These are phyloP conservation scores for Fusarium subtropicale DNA, from an alignment of 2,329 filamentous ascomycete species.

Conservation along the genomic window DNA sequence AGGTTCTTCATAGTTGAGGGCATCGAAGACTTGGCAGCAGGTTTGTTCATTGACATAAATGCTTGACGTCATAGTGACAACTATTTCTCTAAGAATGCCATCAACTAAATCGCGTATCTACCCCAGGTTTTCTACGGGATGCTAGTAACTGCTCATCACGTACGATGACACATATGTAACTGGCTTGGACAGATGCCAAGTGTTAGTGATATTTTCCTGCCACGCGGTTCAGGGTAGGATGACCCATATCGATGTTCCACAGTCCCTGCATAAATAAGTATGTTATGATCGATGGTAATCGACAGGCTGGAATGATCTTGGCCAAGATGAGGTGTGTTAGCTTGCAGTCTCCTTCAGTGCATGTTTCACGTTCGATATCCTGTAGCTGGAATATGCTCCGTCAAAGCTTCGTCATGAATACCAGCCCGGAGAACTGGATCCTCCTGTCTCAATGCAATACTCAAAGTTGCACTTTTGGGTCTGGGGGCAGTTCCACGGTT, in stretches of 20 bases:
- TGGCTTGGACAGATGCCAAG: neutral
- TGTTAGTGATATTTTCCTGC: neutral
- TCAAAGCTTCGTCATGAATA: too few relatives aligned
- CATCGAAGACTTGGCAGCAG: too few relatives aligned
- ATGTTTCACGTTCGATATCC: neutral
- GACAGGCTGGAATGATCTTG: too few relatives aligned
- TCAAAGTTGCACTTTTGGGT: neutral
- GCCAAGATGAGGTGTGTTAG: neutral
- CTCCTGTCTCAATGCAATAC: neutral
- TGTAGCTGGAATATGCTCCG: neutral
- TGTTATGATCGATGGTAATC: neutral
- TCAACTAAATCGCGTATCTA: neutral
- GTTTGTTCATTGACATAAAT: neutral
- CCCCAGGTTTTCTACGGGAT: neutral
- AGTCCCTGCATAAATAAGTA: neutral
- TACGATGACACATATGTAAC: neutral
- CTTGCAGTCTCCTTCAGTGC: neutral
- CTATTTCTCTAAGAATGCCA: neutral
- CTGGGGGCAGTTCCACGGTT: neutral
- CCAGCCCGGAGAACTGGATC: too few relatives aligned
- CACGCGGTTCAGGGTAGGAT: neutral
- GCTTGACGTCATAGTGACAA: slow-evolving; percentile 25
- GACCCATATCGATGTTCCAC: neutral
- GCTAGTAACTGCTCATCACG: neutral
- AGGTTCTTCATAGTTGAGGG: too few relatives aligned